phyloP scores from a whole-genome alignment of 129 eudicot genomes.

The Pittosporum tobira region DNA sequence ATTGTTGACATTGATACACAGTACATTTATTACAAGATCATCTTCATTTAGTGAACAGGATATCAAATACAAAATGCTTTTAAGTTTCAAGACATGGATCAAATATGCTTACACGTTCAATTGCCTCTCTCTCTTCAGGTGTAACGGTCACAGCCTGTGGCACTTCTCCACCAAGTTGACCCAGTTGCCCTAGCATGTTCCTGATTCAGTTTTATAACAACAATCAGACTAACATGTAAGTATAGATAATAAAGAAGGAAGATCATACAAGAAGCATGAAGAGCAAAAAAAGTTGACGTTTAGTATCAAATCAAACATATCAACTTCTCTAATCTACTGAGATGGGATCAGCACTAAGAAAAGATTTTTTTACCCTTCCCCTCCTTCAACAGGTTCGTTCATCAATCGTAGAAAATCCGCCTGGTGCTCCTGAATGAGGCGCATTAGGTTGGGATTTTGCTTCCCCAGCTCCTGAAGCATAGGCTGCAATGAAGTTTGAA shows the following conservation, averaged over 20 bases:
- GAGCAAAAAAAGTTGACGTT: not conserved
- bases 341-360: not conserved
- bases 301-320: not conserved
- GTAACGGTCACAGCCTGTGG: slow-evolving; percentile 56
- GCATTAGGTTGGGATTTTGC: slow-evolving; percentile 54
- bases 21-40: no score
- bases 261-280: not conserved
- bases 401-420: slow-evolving; percentile 50
- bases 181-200: slow-evolving; percentile 26
- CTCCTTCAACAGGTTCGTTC: slow-evolving; percentile 55
- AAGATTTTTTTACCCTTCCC: slow-evolving; percentile 42
- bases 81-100: not conserved
- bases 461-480: slow-evolving; percentile 65
- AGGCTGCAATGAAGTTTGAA: slow-evolving; percentile 32
- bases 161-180: slow-evolving; percentile 42
- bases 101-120: slow-evolving; percentile 49
- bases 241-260: no score
- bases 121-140: slow-evolving; percentile 73
- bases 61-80: not conserved
- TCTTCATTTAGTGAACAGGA: no score
- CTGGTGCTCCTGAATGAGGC: slow-evolving; percentile 54
- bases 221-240: not conserved
- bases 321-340: not conserved
- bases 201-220: slow-evolving; percentile 16
- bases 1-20: no score